These are phyloP conservation scores for Rhododendron henanense DNA, from an alignment of 148 eudicot species.

Conservation along the genomic window DNA sequence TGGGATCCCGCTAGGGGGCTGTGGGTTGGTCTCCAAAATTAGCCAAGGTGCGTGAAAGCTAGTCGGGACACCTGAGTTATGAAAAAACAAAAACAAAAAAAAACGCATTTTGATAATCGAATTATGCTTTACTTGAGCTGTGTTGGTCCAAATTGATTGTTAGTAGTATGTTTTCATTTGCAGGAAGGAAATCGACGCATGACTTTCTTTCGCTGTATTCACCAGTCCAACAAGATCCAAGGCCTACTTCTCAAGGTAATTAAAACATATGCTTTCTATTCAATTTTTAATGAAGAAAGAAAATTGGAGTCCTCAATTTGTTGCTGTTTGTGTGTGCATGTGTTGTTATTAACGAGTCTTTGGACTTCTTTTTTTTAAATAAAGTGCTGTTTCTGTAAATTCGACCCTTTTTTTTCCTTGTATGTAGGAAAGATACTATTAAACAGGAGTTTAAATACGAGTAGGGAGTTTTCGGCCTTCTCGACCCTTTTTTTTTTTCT, in stretches of 20 bases:
- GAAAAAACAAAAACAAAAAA: too few relatives aligned
- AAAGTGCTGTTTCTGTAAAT: neutral
- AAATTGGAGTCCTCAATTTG: neutral
- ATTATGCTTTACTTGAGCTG: neutral
- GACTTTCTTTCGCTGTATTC: constrained; percentile 86
- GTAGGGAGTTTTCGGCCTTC: neutral
- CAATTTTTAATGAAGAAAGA: neutral
- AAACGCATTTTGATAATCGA: neutral
- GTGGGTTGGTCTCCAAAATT: neutral
- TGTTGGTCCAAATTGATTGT: neutral
- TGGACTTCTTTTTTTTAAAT: neutral
- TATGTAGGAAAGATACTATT: neutral
- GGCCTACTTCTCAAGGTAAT: constrained; percentile 67
- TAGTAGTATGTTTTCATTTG: neutral
- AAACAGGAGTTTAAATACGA: neutral
- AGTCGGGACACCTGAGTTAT: too few relatives aligned
- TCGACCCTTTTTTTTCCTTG: neutral
- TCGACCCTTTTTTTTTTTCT: neutral
- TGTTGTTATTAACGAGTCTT: neutral
- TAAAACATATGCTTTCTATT: neutral
- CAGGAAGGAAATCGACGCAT: constrained; percentile 79
- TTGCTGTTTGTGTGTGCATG: neutral
- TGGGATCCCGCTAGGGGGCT: neutral
- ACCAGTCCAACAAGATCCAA: constrained; percentile 86
- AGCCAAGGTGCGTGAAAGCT: neutral